Base-by-base conservation (phyloP, 345 rosid genomes). In the Mangifera indica region DNA sequence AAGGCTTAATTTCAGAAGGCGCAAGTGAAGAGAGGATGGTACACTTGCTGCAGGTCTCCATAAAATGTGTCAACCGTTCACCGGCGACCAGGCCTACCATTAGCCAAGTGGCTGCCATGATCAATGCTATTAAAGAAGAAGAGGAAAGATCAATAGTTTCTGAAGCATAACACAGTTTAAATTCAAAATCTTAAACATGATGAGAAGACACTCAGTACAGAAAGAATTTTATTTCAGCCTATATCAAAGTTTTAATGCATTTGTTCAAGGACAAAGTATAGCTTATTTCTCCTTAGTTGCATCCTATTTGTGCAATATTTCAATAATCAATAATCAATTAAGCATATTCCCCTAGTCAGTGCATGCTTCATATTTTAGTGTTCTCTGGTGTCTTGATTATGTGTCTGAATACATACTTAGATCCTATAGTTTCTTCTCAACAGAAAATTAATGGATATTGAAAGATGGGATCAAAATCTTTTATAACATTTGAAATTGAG, bases 1-100 rank as follows among this genome's bases (percentile, higher is more conserved):
- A 78, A 84, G 63, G 74, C 0, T 70, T 89, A 20, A 68, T 85
- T 57, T 24, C 66, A 21, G 84, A 81, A 66, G 91, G 82, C 9
- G 89, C 83, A 25, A 82, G 84, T 75, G 87, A 86, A 74, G 91
- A 81, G 32, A 81, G 85, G 73, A 84, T 86, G 90, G 81, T 87
- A 76, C 78, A 74, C 72, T 63, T 89, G 80, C 85, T 89, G 67
- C 85, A 78, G 66, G 79, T 89, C 54, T 91, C 91, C 62, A 59
- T 84, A 48, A 89, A 84, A 79, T 89, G 91, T 74, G 84, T 77
- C 1, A 77, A 82, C 75, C 64, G 3, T 14, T 68, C 42, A 25
- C 76, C 82, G 0, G 82, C 72, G 24, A 70, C 75, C 10, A 79
- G 91, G 81, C 88, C 91, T 5, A 60, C 66, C 60, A 78, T 81